These are phyloP conservation scores for Saccharomyces hybrid DNA, from an alignment of 1,139 yeast genomes.

Conservation along the genomic window DNA sequence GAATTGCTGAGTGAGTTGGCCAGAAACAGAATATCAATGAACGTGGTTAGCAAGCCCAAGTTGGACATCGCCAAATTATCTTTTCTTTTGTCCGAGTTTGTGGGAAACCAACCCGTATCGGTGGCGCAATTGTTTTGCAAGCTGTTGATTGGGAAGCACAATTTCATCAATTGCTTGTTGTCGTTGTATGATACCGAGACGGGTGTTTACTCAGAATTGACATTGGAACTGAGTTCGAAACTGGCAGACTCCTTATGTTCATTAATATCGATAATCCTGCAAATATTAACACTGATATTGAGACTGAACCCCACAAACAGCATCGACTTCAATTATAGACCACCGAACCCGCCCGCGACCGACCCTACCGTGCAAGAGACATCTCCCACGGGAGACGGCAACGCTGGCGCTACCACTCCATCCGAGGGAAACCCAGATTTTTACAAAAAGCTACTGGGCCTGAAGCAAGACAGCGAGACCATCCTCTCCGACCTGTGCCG, in stretches of 20 bases:
- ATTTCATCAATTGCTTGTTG: conserved; percentile 17
- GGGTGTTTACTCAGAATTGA: conserved; percentile 5
- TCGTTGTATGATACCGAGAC: conserved; percentile 10
- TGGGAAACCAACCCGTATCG: conserved; percentile 8
- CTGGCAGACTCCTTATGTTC: conserved; percentile 19
- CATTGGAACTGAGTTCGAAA: conserved; percentile 5
- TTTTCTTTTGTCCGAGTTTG: conserved; percentile 1
- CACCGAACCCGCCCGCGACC: conserved; percentile 6
- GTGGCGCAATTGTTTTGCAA: conserved; percentile 17
- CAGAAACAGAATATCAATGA: conserved; percentile 18
- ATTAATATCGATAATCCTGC: conserved; percentile 19
- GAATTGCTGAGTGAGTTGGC: conserved; percentile 22
- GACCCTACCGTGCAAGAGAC: neutral
- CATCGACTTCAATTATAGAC: conserved; percentile 22
- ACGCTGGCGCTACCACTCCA: neutral
- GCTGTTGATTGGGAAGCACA: conserved; percentile 19
- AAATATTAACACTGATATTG: conserved; percentile 21
- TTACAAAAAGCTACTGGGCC: conserved; percentile 25
- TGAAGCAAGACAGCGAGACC: conserved; percentile 21
- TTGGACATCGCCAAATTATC: neutral
- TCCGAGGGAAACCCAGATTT: conserved; percentile 16
- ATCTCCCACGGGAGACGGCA: neutral
- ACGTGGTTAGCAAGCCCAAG: neutral
- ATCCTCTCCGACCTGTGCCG: conserved; percentile 13
- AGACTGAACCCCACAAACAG: conserved; percentile 28